Conservation (phyloP, 1,284 basidiomycete genomes). For the Irpex lacteus region DNA sequence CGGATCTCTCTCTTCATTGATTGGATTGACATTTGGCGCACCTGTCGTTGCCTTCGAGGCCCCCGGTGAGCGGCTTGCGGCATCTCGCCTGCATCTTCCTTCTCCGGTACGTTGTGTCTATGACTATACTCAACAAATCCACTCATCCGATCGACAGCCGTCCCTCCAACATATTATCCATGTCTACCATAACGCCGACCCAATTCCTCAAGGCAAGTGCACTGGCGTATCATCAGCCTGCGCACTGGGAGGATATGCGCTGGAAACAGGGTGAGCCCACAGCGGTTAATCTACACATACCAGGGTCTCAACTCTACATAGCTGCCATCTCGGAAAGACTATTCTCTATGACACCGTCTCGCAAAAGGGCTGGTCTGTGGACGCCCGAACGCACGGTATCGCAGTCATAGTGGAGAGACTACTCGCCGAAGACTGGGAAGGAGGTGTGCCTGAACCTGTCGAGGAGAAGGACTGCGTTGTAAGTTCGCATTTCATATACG, state of each 20-base stretch:
- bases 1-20: slow-evolving; percentile 81
- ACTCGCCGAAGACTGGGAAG: slow-evolving; percentile 75
- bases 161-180: slow-evolving; percentile 76
- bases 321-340: slow-evolving; percentile 81
- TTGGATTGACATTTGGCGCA: slow-evolving; percentile 90
- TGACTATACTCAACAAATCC: neutral
- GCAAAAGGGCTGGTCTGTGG: slow-evolving; percentile 79
- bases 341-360: slow-evolving; percentile 92
- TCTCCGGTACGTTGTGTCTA: slow-evolving; percentile 51
- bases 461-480: slow-evolving; percentile 64
- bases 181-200: slow-evolving; percentile 86
- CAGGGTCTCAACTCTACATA: slow-evolving; percentile 19
- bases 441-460: slow-evolving; percentile 52
- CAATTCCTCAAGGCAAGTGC: slow-evolving; percentile 82
- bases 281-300: neutral
- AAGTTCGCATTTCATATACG: slow-evolving; percentile 23
- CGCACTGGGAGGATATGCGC: slow-evolving; percentile 71
- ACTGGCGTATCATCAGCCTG: slow-evolving; percentile 75
- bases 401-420: slow-evolving; percentile 80
- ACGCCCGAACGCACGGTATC: slow-evolving; percentile 83
- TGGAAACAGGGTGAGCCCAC: slow-evolving; percentile 62
- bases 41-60: slow-evolving; percentile 91
- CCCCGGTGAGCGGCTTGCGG: slow-evolving; percentile 88
- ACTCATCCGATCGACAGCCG: slow-evolving; percentile 43
- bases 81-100: slow-evolving; percentile 86